Evolutionary conservation across 129 eudicot genomes (phyloP).

Genomic region (Dittrichia graveolens): DNA sequence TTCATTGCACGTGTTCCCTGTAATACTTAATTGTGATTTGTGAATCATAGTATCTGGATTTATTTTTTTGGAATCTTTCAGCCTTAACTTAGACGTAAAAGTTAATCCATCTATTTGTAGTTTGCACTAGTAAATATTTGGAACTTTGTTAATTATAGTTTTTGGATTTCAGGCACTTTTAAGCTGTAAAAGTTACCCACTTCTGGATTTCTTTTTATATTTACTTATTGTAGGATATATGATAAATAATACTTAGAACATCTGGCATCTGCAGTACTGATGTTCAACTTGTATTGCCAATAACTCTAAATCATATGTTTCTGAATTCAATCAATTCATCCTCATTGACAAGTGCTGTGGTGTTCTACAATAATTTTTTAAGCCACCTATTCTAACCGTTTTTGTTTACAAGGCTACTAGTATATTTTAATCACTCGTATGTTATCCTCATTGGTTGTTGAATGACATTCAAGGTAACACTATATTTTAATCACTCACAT

Average conservation of each 20-base stretch:
- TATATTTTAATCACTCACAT: too few species aligned
- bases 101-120: neutral
- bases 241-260: neutral
- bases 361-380: too few species aligned
- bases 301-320: neutral
- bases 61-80: neutral
- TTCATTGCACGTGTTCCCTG: slow-evolving; percentile 15
- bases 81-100: neutral
- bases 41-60: slow-evolving; percentile 1
- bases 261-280: slow-evolving; percentile 7
- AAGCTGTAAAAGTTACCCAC: neutral
- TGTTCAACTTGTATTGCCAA: neutral
- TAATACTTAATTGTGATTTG: neutral
- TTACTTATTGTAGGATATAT: neutral
- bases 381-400: too few species aligned
- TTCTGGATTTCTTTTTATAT: neutral
- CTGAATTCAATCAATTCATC: too few species aligned
- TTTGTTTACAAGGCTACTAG: too few species aligned
- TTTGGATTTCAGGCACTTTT: neutral
- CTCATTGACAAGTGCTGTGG: too few species aligned
- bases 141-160: neutral
- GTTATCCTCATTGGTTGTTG: too few species aligned
- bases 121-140: neutral
- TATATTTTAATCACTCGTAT: too few species aligned
- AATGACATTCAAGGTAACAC: too few species aligned